phyloP scores from a whole-genome alignment of 176 grass and related monocot species.

The Hordeum vulgare region DNA sequence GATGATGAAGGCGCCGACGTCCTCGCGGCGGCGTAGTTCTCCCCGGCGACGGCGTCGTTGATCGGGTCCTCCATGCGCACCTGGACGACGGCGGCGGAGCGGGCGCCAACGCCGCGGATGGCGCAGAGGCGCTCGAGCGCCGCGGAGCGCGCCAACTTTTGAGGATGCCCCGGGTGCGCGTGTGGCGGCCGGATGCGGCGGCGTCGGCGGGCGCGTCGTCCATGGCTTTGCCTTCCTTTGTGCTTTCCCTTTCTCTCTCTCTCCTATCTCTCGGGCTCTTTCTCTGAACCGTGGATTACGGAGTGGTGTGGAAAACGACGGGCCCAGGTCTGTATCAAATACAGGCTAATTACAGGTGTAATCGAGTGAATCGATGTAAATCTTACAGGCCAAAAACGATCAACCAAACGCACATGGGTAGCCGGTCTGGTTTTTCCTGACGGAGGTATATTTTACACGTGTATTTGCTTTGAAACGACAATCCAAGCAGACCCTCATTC shows the following conservation, averaged over 20 bases:
- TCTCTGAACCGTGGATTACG: too few species aligned
- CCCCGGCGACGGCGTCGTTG: constrained; percentile 80
- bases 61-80: constrained; percentile 81
- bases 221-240: constrained; percentile 14
- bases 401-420: too few species aligned
- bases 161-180: constrained; percentile 45
- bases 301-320: too few species aligned
- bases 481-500: too few species aligned
- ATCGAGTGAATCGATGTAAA: too few species aligned
- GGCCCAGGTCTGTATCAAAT: too few species aligned
- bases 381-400: too few species aligned
- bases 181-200: constrained; percentile 57
- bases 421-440: too few species aligned
- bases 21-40: constrained; percentile 72
- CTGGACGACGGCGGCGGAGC: constrained; percentile 34
- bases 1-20: constrained; percentile 62
- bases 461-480: too few species aligned
- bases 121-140: too few species aligned
- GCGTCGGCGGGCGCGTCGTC: constrained; percentile 30
- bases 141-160: constrained; percentile 67
- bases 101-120: constrained; percentile 20
- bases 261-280: not conserved
- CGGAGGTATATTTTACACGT: too few species aligned
- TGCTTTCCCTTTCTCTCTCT: not conserved
- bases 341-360: too few species aligned